Evolutionary conservation across 257 asterid species (phyloP), one percentile per base, ranked within the genome.

Genomic region (Capsicum baccatum): DNA sequence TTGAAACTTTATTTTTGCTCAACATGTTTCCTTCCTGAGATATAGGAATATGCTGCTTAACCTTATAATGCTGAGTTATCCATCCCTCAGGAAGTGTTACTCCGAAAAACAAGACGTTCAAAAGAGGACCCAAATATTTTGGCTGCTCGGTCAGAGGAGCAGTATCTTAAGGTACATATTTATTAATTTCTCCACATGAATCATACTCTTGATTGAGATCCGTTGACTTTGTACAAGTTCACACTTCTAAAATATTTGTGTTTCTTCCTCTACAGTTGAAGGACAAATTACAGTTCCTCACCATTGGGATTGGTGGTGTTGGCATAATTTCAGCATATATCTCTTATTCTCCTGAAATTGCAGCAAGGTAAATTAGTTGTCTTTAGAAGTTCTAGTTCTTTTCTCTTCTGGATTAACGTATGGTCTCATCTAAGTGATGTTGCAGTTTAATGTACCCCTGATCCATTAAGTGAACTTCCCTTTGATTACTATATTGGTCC

Each of bases 61-160:
- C 57, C 35, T 39, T 13, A 3, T 60, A 37, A 84, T 80, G 13
- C 74, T 37, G 48, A 16, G 21, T 83, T 79, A 83, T 57, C 69
- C 17, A 50, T 62, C 54, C 63, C 79, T 26, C 85, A 96, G 99
- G 98, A 96, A 88, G 95, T 92, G 83, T 90, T 96, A 93, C 71
- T 96, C 74, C 88, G 98, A 82, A 98, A 96, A 85, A 54, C 93
- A 3, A 91, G 85, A 50, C 94, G 92, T 44, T 86, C 93, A 68
- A 91, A 92, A 87, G 98, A 93, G 86, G 97, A 93, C 88, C 98
- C 98, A 70, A 88, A 86, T 87, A 91, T 90, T 64, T 90, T 96
- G 90, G 98, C 98, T 58, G 97, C 98, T 82, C 90, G 86, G 87
- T 94, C 98, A 14, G 91, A 93, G 86, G 98, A 92, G 87, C 98